phyloP scores from a whole-genome alignment of 352 stramenopile species.

The Blastocystis sp. region DNA sequence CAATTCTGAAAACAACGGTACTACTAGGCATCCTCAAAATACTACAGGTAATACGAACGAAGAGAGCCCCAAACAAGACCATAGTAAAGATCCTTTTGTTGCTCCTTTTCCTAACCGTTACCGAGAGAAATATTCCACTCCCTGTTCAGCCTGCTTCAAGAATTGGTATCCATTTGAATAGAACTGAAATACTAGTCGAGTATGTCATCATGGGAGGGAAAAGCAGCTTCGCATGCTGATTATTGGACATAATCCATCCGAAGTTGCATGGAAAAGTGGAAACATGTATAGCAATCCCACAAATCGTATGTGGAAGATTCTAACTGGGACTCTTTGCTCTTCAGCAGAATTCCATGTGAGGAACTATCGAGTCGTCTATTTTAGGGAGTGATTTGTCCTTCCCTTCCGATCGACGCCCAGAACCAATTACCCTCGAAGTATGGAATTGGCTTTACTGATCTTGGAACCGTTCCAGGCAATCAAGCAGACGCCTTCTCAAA shows the following conservation, averaged over 20 bases:
- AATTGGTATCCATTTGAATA: constrained; percentile 4
- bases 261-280: constrained; percentile 76
- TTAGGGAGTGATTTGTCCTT: constrained; percentile 28
- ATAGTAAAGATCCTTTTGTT: constrained; percentile 58
- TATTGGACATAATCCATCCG: constrained; percentile 78
- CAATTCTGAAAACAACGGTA: not conserved
- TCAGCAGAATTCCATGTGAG: not conserved
- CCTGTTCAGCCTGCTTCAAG: constrained; percentile 57
- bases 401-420: constrained; percentile 28
- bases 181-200: constrained; percentile 6
- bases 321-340: constrained; percentile 67
- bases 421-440: constrained; percentile 8
- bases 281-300: constrained; percentile 72
- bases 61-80: not conserved
- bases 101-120: constrained; percentile 61
- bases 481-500: constrained; percentile 12
- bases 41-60: not conserved
- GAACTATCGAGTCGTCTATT: not conserved
- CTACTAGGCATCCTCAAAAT: not conserved
- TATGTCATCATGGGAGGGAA: constrained; percentile 71
- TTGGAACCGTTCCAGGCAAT: constrained; percentile 38
- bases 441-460: constrained; percentile 34
- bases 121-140: constrained; percentile 55
- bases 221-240: constrained; percentile 73
- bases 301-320: constrained; percentile 79